phyloP scores from a whole-genome alignment of 2,329 filamentous ascomycete genomes.

The Monilinia laxa region DNA sequence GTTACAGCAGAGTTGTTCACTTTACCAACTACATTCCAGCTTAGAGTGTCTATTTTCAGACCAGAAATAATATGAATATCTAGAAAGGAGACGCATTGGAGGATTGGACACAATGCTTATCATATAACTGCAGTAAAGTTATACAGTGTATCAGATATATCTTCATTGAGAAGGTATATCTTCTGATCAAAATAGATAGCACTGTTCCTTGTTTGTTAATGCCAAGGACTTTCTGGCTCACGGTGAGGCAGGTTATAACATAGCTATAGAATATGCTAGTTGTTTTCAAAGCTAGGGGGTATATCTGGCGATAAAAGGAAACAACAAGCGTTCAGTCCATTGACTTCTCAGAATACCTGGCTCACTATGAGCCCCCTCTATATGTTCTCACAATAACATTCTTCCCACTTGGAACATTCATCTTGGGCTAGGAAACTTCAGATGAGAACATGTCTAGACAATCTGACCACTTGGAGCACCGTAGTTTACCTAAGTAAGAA shows the following conservation, averaged over 20 bases:
- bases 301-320: too few relatives aligned
- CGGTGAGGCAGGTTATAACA: not conserved
- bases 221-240: not conserved
- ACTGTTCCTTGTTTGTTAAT: not conserved
- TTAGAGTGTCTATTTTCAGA: not conserved
- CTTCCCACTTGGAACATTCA: not conserved
- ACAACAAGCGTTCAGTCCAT: not conserved
- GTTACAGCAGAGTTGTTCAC: too few relatives aligned
- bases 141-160: not conserved
- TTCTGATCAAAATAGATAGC: not conserved
- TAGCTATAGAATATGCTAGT: not conserved
- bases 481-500: too few relatives aligned
- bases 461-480: too few relatives aligned
- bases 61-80: not conserved
- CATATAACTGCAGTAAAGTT: not conserved
- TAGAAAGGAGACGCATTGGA: not conserved
- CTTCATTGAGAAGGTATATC: too few relatives aligned
- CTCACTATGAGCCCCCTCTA: not conserved
- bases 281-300: not conserved
- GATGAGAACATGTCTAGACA: not conserved
- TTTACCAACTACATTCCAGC: too few relatives aligned
- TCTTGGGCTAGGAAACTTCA: not conserved
- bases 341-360: not conserved
- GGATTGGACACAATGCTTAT: not conserved
- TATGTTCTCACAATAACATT: not conserved